A percentile compares a stretch with the other conserved stretches of the same genome.
Conservation (phyloP, 768 basidiomycete genomes). For the Roridomyces roridus region DNA sequence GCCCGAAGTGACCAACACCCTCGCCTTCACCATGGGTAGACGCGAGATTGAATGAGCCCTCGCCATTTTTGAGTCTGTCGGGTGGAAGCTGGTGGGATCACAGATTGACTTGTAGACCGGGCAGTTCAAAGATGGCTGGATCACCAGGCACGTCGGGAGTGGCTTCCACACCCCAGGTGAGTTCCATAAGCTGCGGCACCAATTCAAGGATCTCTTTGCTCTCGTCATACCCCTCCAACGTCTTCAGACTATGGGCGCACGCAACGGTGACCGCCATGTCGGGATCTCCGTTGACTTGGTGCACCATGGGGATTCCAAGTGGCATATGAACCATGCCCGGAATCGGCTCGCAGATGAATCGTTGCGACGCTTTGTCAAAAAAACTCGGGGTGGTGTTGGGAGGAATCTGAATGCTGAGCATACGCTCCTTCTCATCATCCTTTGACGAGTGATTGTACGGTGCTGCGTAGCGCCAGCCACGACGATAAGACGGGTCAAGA, state of each 20-base stretch:
- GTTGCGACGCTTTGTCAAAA: no score
- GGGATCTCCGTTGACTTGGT: conserved; percentile 2
- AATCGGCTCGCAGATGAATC: not conserved
- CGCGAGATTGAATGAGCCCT: conserved; percentile 9
- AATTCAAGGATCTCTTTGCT: not conserved
- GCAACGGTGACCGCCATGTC: not conserved
- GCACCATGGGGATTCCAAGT: conserved; percentile 3
- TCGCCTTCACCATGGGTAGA: conserved; percentile 11
- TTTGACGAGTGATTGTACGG: not conserved
- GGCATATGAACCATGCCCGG: conserved; percentile 12
- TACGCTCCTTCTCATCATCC: not conserved
- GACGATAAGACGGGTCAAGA: not conserved
- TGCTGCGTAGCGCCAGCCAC: not conserved
- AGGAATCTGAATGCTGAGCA: not conserved
- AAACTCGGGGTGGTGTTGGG: not conserved
- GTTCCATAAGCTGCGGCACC: not conserved
- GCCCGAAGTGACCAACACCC: not conserved
- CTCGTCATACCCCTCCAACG: not conserved
- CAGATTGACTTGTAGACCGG: not conserved
- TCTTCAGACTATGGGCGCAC: conserved; percentile 1
- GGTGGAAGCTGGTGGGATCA: not conserved
- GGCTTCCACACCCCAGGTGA: not conserved
- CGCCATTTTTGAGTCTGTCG: not conserved
- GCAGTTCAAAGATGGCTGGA: not conserved
- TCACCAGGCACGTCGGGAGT: not conserved